Percentiles rank a stretch among this genome's conserved stretches.
Conservation (phyloP, 1,284 basidiomycete species). For the Cerrena zonata region DNA sequence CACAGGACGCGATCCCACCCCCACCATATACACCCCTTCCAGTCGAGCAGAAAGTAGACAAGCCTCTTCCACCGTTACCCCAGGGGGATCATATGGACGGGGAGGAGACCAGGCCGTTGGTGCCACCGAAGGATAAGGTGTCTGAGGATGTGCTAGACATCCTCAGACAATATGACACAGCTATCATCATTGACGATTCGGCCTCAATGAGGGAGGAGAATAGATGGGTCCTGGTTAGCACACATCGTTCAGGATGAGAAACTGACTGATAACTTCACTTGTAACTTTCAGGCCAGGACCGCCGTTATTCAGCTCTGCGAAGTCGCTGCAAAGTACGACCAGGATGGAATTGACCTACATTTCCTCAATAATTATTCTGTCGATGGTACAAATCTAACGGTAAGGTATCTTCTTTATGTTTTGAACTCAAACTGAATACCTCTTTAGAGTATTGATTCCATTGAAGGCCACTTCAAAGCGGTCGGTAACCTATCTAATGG, state of each 20-base stretch:
- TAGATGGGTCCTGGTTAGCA: conserved; percentile 42
- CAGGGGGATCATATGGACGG: no score
- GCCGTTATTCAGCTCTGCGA: conserved; percentile 40
- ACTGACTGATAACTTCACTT: conserved; percentile 7
- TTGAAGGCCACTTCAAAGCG: no score
- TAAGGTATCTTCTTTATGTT: conserved; percentile 14
- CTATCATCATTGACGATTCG: conserved; percentile 56
- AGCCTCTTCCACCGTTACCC: no score
- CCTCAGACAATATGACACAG: conserved; percentile 44
- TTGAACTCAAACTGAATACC: not conserved
- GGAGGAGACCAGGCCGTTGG: no score
- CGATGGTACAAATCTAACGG: conserved; percentile 33
- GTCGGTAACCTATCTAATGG: conserved; percentile 35
- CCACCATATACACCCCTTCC: no score
- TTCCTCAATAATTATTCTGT: conserved; percentile 43
- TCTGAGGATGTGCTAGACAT: conserved; percentile 41
- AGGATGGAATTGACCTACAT: conserved; percentile 45
- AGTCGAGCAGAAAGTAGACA: no score
- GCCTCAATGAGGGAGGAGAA: conserved; percentile 42
- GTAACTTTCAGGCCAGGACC: conserved; percentile 30
- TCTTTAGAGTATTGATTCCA: no score
- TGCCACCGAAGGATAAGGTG: no score
- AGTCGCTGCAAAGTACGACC: conserved; percentile 38
- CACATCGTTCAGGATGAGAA: not conserved
- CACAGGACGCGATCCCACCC: no score